Conservation (phyloP, 2,329 filamentous ascomycete species). For the Aspergillus proliferans region DNA sequence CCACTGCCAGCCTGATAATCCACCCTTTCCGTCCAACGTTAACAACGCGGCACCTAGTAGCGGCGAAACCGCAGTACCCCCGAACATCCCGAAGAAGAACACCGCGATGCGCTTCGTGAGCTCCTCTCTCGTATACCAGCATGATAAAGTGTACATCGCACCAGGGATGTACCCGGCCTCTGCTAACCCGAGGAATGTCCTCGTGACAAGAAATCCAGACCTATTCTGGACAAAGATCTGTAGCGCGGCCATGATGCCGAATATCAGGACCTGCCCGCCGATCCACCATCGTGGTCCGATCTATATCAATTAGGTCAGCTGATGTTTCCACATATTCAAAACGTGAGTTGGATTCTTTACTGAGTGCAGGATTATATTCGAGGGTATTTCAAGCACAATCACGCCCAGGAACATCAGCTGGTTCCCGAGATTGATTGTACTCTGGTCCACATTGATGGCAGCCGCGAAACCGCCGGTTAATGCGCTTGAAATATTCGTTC, state of each 20-base stretch:
- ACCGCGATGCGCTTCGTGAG: constrained; percentile 44
- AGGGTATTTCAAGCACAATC: constrained; percentile 48
- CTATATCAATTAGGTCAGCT: not conserved
- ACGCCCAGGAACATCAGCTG: constrained; percentile 50
- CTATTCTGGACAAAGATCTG: constrained; percentile 41
- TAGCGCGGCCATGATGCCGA: constrained; percentile 43
- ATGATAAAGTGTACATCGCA: constrained; percentile 47
- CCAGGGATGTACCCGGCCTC: constrained; percentile 51
- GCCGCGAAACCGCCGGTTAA: constrained; percentile 45
- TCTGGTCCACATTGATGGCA: constrained; percentile 39
- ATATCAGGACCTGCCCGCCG: constrained; percentile 43
- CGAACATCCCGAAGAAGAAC: constrained; percentile 51
- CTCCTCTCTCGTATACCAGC: constrained; percentile 46
- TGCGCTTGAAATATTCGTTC: constrained; percentile 49
- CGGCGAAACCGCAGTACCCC: constrained; percentile 45
- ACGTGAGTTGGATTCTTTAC: constrained; percentile 17
- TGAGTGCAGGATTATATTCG: constrained; percentile 37
- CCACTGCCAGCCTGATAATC: constrained; percentile 47
- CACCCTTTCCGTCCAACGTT: constrained; percentile 37
- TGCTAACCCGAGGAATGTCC: constrained; percentile 42
- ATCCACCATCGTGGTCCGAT: constrained; percentile 47
- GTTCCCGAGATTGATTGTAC: constrained; percentile 49
- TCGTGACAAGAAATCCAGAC: constrained; percentile 41
- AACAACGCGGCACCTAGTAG: constrained; percentile 46
- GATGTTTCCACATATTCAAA: not conserved